Conservation (phyloP, 75 land plant genomes). For the Sequoia sempervirens region DNA sequence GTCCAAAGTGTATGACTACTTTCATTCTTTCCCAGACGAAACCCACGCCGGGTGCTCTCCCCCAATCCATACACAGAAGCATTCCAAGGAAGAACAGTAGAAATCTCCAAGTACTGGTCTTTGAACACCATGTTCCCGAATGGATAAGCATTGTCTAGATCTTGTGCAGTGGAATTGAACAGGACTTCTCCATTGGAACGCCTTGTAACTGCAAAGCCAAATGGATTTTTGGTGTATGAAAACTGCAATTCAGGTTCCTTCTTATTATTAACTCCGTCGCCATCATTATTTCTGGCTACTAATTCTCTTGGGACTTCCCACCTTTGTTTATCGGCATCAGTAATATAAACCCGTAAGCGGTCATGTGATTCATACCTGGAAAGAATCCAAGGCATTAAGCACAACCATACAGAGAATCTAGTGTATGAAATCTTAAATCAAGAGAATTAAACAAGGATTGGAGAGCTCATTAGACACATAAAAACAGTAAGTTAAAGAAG, state of each 20-base stretch:
- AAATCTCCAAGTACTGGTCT: conserved; percentile 72
- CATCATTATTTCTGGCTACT: conserved; percentile 20
- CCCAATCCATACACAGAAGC: conserved; percentile 36
- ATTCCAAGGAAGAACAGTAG: conserved; percentile 43
- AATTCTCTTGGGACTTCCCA: conserved; percentile 53
- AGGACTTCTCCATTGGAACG: conserved; percentile 42
- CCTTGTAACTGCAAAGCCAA: conserved; percentile 55
- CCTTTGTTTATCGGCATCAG: conserved; percentile 33
- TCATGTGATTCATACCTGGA: conserved; percentile 39
- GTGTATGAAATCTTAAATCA: too few species aligned
- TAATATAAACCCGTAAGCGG: conserved; percentile 39
- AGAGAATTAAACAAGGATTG: too few species aligned
- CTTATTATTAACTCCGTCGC: background rate
- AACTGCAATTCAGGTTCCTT: conserved; percentile 22
- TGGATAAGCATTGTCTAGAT: background rate
- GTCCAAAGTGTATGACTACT: conserved; percentile 30
- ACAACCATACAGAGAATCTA: background rate
- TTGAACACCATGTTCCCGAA: conserved; percentile 58
- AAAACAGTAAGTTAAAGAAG: too few species aligned
- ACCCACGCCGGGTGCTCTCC: conserved; percentile 27
- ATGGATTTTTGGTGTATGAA: conserved; percentile 46
- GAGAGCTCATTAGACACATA: too few species aligned
- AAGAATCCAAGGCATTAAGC: background rate
- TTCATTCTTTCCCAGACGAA: conserved; percentile 13
- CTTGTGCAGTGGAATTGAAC: conserved; percentile 39